Base-by-base conservation (phyloP, 176 grass and related monocot species). In the Musa acuminata region DNA sequence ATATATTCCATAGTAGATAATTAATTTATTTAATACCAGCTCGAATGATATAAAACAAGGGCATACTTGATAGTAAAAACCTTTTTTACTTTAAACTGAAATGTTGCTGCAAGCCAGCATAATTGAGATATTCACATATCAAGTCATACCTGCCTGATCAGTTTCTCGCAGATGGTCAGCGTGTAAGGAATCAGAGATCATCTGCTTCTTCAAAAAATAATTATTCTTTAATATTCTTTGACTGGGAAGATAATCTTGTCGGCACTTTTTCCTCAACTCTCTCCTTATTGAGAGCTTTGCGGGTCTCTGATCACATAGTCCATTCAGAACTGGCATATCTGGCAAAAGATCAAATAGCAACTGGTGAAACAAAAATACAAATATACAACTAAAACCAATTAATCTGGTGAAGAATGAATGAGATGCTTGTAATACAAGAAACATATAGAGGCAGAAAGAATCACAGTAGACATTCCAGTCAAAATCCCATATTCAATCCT, bases 221-320 rank as follows among this genome's bases (percentile, higher is more conserved):
- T 55, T 58, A 75, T 75, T 12, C 53, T 75, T 59, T 26, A 75
- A 59, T 2, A 2, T 58, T 75, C 53, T 11, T 65, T 21, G 20
- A 76, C 14, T 22, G 43, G n/a, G 29, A 76, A 50, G 58, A 65
- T 63, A 62, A 8, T 72, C 81, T 71, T 55, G 29, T 26, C 17
- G 53, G 20, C n/a, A 72, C 21, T 51, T 78, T 62, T 64, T 76
- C 80, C 55, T 82, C 25, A 82, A 59, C 53, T 82, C 80, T 75
- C 80, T 65, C 63, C 66, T 76, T 49, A 82, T 55, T 12, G 63
- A 82, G 29, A 70, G 60, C 23, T 67, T 69, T n/a, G 64, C 65
- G 78, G 24, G 53, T 65, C 75, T 78, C 49, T 62, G 12, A 25
- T 63, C 69, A 52, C 13, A 59, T 52, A 80, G 13, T 27, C 77